phyloP scores from a whole-genome alignment of 192 early-diverging fungal species.

The Linnemannia exigua region DNA sequence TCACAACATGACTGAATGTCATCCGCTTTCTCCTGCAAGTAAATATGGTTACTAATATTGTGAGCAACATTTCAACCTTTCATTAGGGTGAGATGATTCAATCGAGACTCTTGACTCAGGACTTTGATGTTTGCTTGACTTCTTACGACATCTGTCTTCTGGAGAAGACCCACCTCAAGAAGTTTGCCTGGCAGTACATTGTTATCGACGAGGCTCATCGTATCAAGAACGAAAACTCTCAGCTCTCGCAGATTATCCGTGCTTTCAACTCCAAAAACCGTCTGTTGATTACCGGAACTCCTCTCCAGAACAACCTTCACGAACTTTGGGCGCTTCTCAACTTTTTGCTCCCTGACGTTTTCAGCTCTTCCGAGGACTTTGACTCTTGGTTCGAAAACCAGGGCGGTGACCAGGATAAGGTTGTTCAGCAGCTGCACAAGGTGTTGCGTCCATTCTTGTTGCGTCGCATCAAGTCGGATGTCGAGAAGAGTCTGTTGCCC shows the following conservation, averaged over 20 bases:
- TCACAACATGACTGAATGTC: neutral
- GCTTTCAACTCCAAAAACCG: constrained; percentile 89
- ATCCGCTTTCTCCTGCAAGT: neutral
- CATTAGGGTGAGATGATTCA: constrained; percentile 68
- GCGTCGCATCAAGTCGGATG: constrained; percentile 94
- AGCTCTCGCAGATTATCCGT: constrained; percentile 94
- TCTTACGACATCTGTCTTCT: constrained; percentile 97
- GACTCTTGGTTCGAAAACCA: constrained; percentile 92
- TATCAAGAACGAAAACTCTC: constrained; percentile 99
- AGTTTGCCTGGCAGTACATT: constrained; percentile 92
- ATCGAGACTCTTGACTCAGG: constrained; percentile 63
- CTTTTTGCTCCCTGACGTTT: constrained; percentile 97
- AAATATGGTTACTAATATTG: neutral
- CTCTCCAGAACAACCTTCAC: constrained; percentile 97
- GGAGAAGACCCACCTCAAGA: constrained; percentile 88
- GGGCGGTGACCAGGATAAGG: constrained; percentile 80
- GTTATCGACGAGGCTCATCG: constrained; percentile 98
- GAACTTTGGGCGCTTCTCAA: constrained; percentile 99
- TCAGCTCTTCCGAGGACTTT: constrained; percentile 94
- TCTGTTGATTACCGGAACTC: constrained; percentile 95
- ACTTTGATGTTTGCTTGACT: constrained; percentile 96
- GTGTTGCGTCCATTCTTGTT: constrained; percentile 87
- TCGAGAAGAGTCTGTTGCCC: constrained; percentile 95
- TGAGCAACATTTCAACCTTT: constrained; percentile 4
- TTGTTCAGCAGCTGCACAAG: constrained; percentile 74